Base-by-base conservation (phyloP, 108 stramenopile genomes). In the Nannochloropsis salina region DNA sequence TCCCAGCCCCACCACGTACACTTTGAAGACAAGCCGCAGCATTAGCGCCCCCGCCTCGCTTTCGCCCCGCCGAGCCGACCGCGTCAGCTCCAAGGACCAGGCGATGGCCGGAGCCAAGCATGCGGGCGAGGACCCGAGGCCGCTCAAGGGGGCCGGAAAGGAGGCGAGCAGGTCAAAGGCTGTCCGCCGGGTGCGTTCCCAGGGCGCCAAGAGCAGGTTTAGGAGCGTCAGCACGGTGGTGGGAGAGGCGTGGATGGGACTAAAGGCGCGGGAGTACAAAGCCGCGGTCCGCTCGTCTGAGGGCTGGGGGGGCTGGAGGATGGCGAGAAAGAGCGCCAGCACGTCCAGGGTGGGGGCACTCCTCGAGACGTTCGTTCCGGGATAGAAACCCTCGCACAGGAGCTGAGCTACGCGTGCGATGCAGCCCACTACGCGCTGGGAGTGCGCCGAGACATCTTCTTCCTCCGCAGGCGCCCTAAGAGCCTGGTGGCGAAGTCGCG, bases 1-100 rank as follows among this genome's bases (percentile, higher is more conserved):
- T 6, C 61, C 61, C 61, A 74, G n/a, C 61, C 61, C 61, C n/a
- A 74, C 61, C 61, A 74, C 61, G n/a, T 74, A 74, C 61, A 74
- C 61, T n/a, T 74, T n/a, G n/a, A 74, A 74, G 2, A 74, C 61
- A 74, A 74, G 61, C 61, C 61, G 61, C 61, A 74, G 61, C 61
- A 74, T 74, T 1, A 74, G n/a, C 20, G 61, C 61, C 15, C 61
- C 61, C 61, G 61, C 61, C 61, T 74, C 61, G 61, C 61, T 74
- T n/a, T 74, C 61, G 20, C 2, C 2, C 61, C 61, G 15, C 61
- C 61, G 15, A 15, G 61, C 61, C 2, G 61, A 74, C 61, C 15
- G 61, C 20, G 61, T 74, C 8, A 74, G 61, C 61, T 74, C 20
- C 61, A 74, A n/a, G 20, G 61, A 15, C 61, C 61, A 74, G 15